Base-by-base conservation (phyloP, 2,329 filamentous ascomycete genomes). In the Ophiocordyceps polyrhachis-furcata region DNA sequence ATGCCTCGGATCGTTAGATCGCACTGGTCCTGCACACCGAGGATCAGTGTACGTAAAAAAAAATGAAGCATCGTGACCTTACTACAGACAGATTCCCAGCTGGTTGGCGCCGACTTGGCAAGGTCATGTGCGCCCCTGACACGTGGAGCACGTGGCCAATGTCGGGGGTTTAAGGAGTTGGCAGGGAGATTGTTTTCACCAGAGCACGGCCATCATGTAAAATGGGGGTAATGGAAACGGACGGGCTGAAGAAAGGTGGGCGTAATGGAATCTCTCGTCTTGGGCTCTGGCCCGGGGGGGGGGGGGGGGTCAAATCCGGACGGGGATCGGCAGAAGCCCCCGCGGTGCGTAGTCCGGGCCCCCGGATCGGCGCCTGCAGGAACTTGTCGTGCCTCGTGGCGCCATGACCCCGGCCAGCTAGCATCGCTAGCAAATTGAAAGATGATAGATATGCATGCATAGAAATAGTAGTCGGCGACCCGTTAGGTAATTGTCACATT, bases 201-300 rank as follows among this genome's bases (percentile, higher is more conserved):
- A 19, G 35, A 19, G 35, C 6, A 8, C n/a, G 35, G 35, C 41
- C 43, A 62, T 61, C 55, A 62, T 55, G 60, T 62, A 63, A 62
- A 55, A 53, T 53, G 57, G 57, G 58, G 58, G 59, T 62, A 62
- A 60, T 58, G 42, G 51, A 58, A 58, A 58, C 52, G 46, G 29
- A 47, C 47, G 46, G 35, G 45, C 47, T 45, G 49, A 50, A 51
- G 52, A 54, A 61, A 59, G 46, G 55, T 59, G 57, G 57, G 58
- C 57, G 58, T 61, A 61, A 61, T 60, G 49, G 53, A 60, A 60
- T 60, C 44, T 23, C 21, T 23, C 21, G 21, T 23, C 21, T 6
- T 43, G 40, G 41, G 12, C 9, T 44, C 13, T 7, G 43, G 37
- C n/a, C 43, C 45, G 45, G 17, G 32, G 8, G n/a, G n/a, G n/a